These are phyloP conservation scores for Sugiyamaella qingdaonensis DNA, from an alignment of 805 yeast species.

Conservation along the genomic window DNA sequence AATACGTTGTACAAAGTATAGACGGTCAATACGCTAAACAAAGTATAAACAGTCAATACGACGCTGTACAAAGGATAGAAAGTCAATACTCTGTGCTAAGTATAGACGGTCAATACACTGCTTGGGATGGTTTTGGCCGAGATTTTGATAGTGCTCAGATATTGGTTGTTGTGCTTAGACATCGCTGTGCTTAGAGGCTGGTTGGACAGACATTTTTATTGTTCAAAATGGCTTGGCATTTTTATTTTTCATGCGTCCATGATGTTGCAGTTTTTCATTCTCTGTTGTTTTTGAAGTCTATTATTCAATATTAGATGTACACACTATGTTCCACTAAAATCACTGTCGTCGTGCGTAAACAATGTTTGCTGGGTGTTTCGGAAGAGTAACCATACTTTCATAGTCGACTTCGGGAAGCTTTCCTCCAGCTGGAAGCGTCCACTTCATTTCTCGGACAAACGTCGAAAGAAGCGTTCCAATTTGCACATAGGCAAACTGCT, in stretches of 20 bases:
- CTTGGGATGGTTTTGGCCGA: no score
- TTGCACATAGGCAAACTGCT: slow-evolving; percentile 94
- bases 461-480: slow-evolving; percentile 78
- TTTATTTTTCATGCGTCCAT: no score
- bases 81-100: slow-evolving; percentile 2
- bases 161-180: no score
- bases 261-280: no score
- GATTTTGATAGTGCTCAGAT: no score
- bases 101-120: not conserved
- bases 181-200: no score
- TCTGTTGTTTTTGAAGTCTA: not conserved
- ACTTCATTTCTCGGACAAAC: slow-evolving; percentile 68
- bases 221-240: not conserved
- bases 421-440: slow-evolving; percentile 61
- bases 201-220: no score
- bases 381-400: slow-evolving; percentile 90
- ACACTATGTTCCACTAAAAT: not conserved
- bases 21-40: not conserved
- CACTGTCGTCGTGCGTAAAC: slow-evolving; percentile 24
- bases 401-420: slow-evolving; percentile 55
- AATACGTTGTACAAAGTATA: slow-evolving; percentile 2
- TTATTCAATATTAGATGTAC: not conserved
- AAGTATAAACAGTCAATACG: no score
- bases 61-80: no score
- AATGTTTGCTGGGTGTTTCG: slow-evolving; percentile 54